Conservation (phyloP, 805 yeast genomes). For the Torulaspora indica region DNA sequence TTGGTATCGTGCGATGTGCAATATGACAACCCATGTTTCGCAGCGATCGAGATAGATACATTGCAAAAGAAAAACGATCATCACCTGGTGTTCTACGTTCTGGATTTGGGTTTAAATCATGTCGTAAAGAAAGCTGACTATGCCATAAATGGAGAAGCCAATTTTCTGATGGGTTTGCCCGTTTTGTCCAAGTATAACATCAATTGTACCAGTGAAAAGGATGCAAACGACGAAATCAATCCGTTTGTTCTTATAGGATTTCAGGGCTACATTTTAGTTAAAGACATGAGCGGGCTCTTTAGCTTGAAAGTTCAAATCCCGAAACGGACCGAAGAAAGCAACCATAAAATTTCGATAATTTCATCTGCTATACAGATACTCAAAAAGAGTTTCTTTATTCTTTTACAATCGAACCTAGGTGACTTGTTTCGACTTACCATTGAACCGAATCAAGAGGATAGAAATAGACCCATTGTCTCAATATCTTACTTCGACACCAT, state of each 20-base stretch:
- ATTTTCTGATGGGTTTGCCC: conserved; percentile 61
- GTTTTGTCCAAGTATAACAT: conserved; percentile 34
- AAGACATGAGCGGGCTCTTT: conserved; percentile 38
- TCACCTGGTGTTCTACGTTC: conserved; percentile 62
- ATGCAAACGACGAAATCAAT: conserved; percentile 52
- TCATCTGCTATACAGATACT: conserved; percentile 61
- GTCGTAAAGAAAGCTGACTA: conserved; percentile 51
- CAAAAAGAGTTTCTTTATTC: conserved; percentile 56
- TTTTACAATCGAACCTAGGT: conserved; percentile 68
- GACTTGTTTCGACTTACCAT: conserved; percentile 68
- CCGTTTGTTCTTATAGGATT: conserved; percentile 51
- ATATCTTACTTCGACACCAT: conserved; percentile 74
- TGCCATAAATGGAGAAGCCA: conserved; percentile 38
- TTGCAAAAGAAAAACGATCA: conserved; percentile 33
- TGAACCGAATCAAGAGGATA: conserved; percentile 39
- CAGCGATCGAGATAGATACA: conserved; percentile 62
- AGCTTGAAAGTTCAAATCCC: conserved; percentile 54
- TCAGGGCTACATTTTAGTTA: conserved; percentile 49
- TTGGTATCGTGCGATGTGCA: conserved; percentile 66
- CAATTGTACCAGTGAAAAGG: conserved; percentile 32
- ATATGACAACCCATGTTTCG: conserved; percentile 80
- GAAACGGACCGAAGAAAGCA: conserved; percentile 31
- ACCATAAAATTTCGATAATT: conserved; percentile 39
- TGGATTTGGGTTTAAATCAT: conserved; percentile 82
- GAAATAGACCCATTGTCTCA: conserved; percentile 39